Evolutionary conservation across 768 basidiomycete genomes (phyloP), one percentile per base, ranked within the genome.

Genomic region (Leccinum truebloodii): DNA sequence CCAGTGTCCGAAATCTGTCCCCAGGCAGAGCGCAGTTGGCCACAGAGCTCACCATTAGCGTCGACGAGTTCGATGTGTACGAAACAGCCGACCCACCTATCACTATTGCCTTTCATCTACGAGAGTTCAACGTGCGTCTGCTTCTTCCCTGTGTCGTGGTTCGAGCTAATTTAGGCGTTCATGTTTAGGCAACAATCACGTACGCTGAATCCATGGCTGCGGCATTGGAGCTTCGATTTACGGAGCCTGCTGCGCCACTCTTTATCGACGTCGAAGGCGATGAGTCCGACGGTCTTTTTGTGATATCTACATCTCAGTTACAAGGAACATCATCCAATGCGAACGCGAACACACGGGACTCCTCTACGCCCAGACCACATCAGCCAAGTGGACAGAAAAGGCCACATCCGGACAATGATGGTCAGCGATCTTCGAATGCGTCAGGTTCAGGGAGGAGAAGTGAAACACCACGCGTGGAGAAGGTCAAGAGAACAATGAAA

Each of bases 61-160:
- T 83, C 1, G 89, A 90, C 44, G 93, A 94, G 67, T 94, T 94
- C 63, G 91, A 94, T 55, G 75, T 80, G 7, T 94, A 93, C 67
- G 83, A 90, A 51, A 76, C 93, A 12, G 80, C 79, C 65, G 75
- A 80, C 10, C 75, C 83, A 18, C 89, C 92, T 1, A 82, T 83
- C 34, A 86, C 83, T 4, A 82, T 94, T 55, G 86, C 85, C 1
- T 92, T 94, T 65, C 92, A 93, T 73, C 74, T 94, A 30, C 85
- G 88, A 39, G 92, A 94, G 75, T 92, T 94, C 74, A 91, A 86
- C 60, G 92, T 92, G 80, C 49, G 61, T 62, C 48, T 51, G 46
- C 49, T 57, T 0, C 52, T 48, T 57, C 30, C 32, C 37, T 24
- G 12, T 32, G 6, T 52, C 5, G 12, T 49, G 30, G 24, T 2